Percentiles rank a stretch among this genome's conserved stretches.
Evolutionary conservation across 2,329 filamentous ascomycete species (phyloP).

Genomic region (Beauveria australis): DNA sequence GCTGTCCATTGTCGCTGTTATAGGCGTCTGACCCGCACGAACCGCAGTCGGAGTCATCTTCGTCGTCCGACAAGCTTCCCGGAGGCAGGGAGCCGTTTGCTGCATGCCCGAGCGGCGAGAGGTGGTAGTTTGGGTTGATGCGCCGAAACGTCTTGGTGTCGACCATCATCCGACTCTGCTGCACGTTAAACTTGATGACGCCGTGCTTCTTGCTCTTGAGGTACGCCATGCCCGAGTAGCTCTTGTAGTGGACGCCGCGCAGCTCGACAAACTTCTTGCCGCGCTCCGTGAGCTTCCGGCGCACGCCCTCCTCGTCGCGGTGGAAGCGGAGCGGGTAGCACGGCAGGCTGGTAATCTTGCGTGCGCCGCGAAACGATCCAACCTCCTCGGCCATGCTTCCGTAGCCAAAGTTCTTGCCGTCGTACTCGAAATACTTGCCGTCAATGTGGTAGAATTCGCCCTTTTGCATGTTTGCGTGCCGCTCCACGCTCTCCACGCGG

Average conservation of each 20-base stretch:
- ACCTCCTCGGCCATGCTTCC: constrained; percentile 64
- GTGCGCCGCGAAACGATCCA: constrained; percentile 66
- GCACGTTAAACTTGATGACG: constrained; percentile 64
- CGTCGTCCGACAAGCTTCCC: constrained; percentile 51
- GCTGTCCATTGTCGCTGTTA: constrained; percentile 29
- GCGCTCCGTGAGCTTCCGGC: constrained; percentile 62
- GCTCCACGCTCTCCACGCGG: constrained; percentile 69
- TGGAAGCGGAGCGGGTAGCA: constrained; percentile 77
- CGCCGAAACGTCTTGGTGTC: constrained; percentile 75
- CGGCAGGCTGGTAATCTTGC: constrained; percentile 70
- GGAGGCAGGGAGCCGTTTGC: constrained; percentile 36
- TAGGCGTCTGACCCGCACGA: constrained; percentile 34
- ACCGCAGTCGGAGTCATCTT: constrained; percentile 29
- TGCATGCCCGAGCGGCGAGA: constrained; percentile 55
- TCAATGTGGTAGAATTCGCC: constrained; percentile 72
- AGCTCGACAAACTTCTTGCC: constrained; percentile 78
- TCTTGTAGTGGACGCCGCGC: constrained; percentile 75
- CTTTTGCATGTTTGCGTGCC: constrained; percentile 59
- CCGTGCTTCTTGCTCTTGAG: constrained; percentile 64
- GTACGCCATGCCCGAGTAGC: constrained; percentile 77
- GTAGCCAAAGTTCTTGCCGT: constrained; percentile 77
- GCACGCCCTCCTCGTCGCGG: constrained; percentile 58
- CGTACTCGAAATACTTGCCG: constrained; percentile 76
- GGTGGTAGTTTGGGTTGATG: constrained; percentile 77
- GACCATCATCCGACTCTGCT: constrained; percentile 81